phyloP scores from a whole-genome alignment of 257 asterid species.

The Lantana camara region DNA sequence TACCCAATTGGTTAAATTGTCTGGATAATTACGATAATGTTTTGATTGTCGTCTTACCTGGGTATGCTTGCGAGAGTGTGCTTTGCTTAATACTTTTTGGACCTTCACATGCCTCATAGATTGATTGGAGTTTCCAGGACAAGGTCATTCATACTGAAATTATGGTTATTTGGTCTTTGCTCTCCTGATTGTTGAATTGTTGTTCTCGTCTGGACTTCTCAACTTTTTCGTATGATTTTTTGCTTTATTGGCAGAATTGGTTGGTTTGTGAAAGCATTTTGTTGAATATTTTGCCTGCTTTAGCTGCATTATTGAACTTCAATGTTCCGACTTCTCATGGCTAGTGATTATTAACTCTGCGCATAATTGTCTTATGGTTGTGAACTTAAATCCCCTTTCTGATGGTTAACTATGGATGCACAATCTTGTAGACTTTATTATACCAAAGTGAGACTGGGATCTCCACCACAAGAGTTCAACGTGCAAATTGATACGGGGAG shows the following conservation, averaged over 20 bases:
- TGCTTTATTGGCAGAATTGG: neutral
- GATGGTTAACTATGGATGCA: constrained; percentile 18
- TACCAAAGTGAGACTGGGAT: constrained; percentile 70
- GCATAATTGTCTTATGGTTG: neutral
- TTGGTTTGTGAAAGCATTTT: neutral
- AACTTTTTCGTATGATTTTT: neutral
- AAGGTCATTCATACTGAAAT: constrained; percentile 6
- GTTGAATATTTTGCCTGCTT: constrained; percentile 13
- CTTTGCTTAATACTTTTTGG: constrained; percentile 12
- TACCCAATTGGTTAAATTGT: constrained; percentile 11
- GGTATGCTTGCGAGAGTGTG: neutral
- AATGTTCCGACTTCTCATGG: constrained; percentile 15
- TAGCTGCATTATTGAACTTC: constrained; percentile 16
- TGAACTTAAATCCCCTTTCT: constrained; percentile 1
- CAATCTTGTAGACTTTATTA: constrained; percentile 57
- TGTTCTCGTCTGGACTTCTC: neutral
- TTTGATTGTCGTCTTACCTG: constrained; percentile 1
- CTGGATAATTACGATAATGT: constrained; percentile 18
- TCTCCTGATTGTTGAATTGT: constrained; percentile 9
- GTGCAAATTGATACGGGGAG: constrained; percentile 87
- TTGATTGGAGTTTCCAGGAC: neutral
- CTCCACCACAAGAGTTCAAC: constrained; percentile 62
- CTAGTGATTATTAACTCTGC: neutral
- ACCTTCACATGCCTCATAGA: neutral
- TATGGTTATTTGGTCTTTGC: constrained; percentile 22